These are phyloP conservation scores for Termitomyces titanicus DNA, from an alignment of 768 basidiomycete genomes.

Conservation along the genomic window DNA sequence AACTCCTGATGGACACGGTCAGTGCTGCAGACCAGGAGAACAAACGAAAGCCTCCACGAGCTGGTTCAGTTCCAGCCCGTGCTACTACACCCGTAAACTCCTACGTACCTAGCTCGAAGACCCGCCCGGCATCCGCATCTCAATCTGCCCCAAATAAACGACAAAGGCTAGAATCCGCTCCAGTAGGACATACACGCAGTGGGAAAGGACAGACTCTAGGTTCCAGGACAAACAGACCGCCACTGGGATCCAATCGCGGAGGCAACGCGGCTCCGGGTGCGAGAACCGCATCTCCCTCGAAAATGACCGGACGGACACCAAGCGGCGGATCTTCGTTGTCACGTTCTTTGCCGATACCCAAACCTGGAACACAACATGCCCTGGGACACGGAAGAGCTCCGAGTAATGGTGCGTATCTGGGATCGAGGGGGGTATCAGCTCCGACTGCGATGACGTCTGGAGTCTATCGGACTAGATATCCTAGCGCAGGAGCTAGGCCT, in stretches of 20 bases:
- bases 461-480: slow-evolving; percentile 25
- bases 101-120: slow-evolving; percentile 36
- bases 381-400: slow-evolving; percentile 54
- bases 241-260: slow-evolving; percentile 39
- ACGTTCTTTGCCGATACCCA: slow-evolving; percentile 45
- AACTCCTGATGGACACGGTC: slow-evolving; percentile 69
- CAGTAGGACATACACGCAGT: slow-evolving; percentile 15
- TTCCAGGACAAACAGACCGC: slow-evolving; percentile 26
- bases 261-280: slow-evolving; percentile 26
- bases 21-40: slow-evolving; percentile 81
- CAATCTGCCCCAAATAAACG: slow-evolving; percentile 62
- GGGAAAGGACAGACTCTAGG: slow-evolving; percentile 18
- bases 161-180: slow-evolving; percentile 44
- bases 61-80: slow-evolving; percentile 59
- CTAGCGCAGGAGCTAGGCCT: slow-evolving; percentile 10
- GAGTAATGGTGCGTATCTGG: slow-evolving; percentile 20
- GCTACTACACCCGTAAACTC: slow-evolving; percentile 53
- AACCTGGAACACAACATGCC: slow-evolving; percentile 46
- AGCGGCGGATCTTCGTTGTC: slow-evolving; percentile 29
- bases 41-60: slow-evolving; percentile 49
- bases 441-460: slow-evolving; percentile 16
- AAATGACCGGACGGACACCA: slow-evolving; percentile 39
- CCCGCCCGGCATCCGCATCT: slow-evolving; percentile 53
- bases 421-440: slow-evolving; percentile 16
- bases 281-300: slow-evolving; percentile 45